Percentiles rank a stretch among this genome's conserved stretches.
Evolutionary conservation across 2,329 filamentous ascomycete species (phyloP).

Genomic region (Aureobasidium sp.): DNA sequence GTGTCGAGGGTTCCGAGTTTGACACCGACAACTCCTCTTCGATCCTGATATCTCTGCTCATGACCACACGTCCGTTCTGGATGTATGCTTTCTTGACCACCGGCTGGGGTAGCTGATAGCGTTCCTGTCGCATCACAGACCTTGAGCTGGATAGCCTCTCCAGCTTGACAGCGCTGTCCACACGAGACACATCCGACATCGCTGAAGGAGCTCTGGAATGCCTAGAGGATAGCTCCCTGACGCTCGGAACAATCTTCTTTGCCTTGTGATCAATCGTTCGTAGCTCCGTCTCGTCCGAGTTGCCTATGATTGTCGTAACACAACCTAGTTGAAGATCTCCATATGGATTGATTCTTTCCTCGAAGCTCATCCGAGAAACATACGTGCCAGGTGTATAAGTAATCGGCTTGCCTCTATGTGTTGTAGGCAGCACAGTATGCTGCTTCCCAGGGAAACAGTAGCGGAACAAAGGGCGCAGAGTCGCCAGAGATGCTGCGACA

Average conservation of each 20-base stretch:
- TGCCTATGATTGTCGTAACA: neutral
- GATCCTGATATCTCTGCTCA: constrained; percentile 1
- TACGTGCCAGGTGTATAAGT: neutral
- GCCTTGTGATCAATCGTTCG: neutral
- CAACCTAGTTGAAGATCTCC: neutral
- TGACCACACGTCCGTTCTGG: neutral
- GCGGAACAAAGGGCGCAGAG: constrained; percentile 26
- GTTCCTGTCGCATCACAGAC: neutral
- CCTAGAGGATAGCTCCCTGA: neutral
- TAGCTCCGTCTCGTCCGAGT: neutral
- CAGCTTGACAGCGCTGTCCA: neutral
- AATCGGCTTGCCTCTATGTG: neutral
- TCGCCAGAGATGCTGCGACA: constrained; percentile 27
- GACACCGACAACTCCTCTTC: neutral
- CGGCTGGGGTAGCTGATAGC: neutral
- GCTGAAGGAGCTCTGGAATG: neutral
- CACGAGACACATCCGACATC: neutral
- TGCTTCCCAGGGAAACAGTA: constrained; percentile 2
- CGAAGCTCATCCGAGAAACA: constrained; percentile 5
- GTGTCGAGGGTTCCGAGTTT: constrained; percentile 25
- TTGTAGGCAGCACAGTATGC: neutral
- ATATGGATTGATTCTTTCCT: neutral
- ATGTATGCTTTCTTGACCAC: neutral
- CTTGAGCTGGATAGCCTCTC: neutral
- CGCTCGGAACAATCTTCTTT: neutral